Conservation (phyloP, 1,139 yeast species). For the Lodderomyces beijingensis region DNA sequence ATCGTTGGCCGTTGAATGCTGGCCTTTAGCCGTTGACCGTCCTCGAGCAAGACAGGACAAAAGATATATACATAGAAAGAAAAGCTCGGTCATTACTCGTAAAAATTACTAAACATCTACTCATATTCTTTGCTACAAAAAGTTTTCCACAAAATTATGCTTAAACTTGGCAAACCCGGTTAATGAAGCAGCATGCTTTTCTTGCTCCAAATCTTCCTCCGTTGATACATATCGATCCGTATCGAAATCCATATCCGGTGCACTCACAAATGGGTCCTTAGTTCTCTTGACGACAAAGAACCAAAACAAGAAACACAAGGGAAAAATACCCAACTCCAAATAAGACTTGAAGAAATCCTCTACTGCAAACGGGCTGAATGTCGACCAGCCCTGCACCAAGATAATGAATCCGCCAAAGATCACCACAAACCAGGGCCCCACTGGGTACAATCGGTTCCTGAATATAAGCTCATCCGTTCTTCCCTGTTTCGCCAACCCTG, state of each 20-base stretch:
- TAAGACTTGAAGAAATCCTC: conserved; percentile 33
- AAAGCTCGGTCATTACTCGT: no score
- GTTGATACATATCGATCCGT: conserved; percentile 53
- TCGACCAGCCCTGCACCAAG: conserved; percentile 45
- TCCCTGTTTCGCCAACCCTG: conserved; percentile 34
- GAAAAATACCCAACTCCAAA: conserved; percentile 38
- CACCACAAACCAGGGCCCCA: conserved; percentile 38
- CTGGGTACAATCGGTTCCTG: conserved; percentile 41
- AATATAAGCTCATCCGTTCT: conserved; percentile 31
- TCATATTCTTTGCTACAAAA: no score
- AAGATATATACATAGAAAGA: no score
- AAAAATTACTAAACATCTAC: no score
- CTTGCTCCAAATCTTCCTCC: conserved; percentile 42
- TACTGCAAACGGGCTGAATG: conserved; percentile 47
- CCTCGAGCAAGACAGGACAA: no score
- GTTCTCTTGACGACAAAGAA: conserved; percentile 47
- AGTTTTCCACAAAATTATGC: conserved; percentile 26
- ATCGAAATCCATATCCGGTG: conserved; percentile 59
- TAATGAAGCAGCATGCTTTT: conserved; percentile 35
- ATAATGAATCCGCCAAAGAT: conserved; percentile 33
- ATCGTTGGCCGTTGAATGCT: no score
- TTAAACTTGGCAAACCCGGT: conserved; percentile 45
- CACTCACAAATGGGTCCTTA: conserved; percentile 43
- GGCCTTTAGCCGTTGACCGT: no score
- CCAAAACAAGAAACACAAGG: conserved; percentile 32